Evolutionary conservation across 768 basidiomycete species (phyloP).

Genomic region (Russula abietina): DNA sequence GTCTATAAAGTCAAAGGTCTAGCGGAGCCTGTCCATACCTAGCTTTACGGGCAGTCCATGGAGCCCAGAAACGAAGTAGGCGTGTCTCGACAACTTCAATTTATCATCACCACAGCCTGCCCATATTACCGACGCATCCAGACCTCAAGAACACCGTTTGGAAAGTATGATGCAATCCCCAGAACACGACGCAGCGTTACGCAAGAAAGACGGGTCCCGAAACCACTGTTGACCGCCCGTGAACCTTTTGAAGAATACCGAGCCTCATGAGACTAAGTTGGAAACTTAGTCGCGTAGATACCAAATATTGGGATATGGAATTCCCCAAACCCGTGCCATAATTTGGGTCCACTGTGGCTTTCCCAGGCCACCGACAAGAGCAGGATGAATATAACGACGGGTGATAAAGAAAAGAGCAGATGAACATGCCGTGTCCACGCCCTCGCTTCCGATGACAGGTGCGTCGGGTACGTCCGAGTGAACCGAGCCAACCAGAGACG

Average conservation of each 20-base stretch:
- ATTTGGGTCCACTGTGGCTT: background rate
- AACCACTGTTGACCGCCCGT: too few relatives aligned
- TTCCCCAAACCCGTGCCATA: too few relatives aligned
- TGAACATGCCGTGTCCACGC: background rate
- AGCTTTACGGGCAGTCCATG: background rate
- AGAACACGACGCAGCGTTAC: background rate
- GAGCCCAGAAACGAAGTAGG: too few relatives aligned
- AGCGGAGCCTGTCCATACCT: background rate
- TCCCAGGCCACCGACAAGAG: background rate
- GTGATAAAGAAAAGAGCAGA: background rate
- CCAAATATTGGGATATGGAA: too few relatives aligned
- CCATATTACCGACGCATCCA: background rate
- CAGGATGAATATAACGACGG: background rate
- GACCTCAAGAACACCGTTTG: background rate
- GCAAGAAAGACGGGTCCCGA: background rate
- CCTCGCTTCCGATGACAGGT: too few relatives aligned
- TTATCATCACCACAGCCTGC: too few relatives aligned
- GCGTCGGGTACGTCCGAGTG: background rate
- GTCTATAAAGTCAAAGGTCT: background rate
- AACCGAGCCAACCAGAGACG: background rate
- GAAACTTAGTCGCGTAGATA: too few relatives aligned
- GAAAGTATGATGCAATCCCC: background rate
- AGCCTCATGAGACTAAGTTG: background rate
- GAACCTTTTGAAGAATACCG: background rate
- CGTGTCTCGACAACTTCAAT: too few relatives aligned